Percentiles rank a stretch among this genome's conserved stretches.
phyloP scores from a whole-genome alignment of 805 yeast genomes.

The Trichomonascus vanleenenianus region DNA sequence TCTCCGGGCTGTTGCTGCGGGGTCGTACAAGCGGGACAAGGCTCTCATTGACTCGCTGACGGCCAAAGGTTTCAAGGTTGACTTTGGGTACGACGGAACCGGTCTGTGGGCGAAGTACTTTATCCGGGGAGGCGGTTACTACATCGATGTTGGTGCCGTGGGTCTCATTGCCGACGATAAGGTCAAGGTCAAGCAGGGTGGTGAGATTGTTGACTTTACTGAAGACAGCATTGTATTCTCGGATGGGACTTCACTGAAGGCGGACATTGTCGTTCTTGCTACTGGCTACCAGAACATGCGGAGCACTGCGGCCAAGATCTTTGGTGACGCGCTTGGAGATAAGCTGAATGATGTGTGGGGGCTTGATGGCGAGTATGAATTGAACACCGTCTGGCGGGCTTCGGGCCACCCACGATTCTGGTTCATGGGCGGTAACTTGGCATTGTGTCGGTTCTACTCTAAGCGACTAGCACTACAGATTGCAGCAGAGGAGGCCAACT shows the following conservation, averaged over 20 bases:
- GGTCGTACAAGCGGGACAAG: slow-evolving; percentile 24
- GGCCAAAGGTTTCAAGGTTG: slow-evolving; percentile 33
- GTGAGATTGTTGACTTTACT: slow-evolving; percentile 31
- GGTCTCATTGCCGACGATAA: slow-evolving; percentile 34
- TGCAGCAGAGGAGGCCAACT: slow-evolving; percentile 23
- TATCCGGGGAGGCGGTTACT: slow-evolving; percentile 40
- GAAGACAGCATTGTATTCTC: slow-evolving; percentile 33
- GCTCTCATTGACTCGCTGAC: slow-evolving; percentile 28
- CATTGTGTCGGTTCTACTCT: slow-evolving; percentile 32
- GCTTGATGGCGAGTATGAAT: slow-evolving; percentile 37
- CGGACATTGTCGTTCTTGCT: slow-evolving; percentile 37
- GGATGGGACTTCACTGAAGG: slow-evolving; percentile 31
- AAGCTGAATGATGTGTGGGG: slow-evolving; percentile 35
- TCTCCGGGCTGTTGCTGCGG: slow-evolving; percentile 31
- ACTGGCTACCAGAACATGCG: slow-evolving; percentile 39
- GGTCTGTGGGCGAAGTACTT: slow-evolving; percentile 36
- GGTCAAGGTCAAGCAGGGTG: slow-evolving; percentile 31
- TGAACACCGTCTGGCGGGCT: slow-evolving; percentile 33
- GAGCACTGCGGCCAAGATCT: slow-evolving; percentile 33
- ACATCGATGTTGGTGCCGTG: slow-evolving; percentile 40
- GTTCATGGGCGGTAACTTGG: slow-evolving; percentile 38
- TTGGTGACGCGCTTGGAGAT: slow-evolving; percentile 32
- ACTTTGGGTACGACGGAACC: slow-evolving; percentile 37
- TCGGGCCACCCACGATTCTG: slow-evolving; percentile 36
- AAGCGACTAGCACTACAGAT: slow-evolving; percentile 36